phyloP scores from a whole-genome alignment of 495 filamentous ascomycete species.

The Penicillium simplicissimum region DNA sequence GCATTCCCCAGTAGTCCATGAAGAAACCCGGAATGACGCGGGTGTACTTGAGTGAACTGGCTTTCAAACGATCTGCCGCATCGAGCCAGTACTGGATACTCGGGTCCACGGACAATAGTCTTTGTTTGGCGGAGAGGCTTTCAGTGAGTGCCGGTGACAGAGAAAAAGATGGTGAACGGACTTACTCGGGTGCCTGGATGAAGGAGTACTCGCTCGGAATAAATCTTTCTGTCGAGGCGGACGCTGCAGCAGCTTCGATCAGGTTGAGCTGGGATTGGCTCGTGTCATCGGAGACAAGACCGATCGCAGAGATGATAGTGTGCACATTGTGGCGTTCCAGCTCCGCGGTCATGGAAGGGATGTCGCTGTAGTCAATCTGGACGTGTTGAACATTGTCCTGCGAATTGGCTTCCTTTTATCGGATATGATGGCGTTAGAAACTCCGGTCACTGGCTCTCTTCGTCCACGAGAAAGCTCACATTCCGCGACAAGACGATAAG shows the following conservation, averaged over 20 bases:
- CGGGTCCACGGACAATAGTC: conserved; percentile 36
- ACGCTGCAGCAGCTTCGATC: conserved; percentile 50
- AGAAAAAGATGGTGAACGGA: not conserved
- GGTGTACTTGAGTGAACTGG: conserved; percentile 47
- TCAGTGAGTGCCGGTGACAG: not conserved
- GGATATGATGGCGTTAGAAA: not conserved
- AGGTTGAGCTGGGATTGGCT: conserved; percentile 46
- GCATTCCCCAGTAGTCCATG: conserved; percentile 58
- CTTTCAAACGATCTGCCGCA: conserved; percentile 31
- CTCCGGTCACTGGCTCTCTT: too few species aligned
- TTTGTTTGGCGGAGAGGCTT: conserved; percentile 6
- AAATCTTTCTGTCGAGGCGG: conserved; percentile 45
- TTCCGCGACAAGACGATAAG: conserved; percentile 47
- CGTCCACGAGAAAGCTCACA: conserved; percentile 10
- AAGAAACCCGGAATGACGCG: conserved; percentile 52
- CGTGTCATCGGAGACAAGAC: conserved; percentile 34
- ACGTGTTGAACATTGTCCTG: conserved; percentile 18
- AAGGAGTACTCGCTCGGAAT: conserved; percentile 53
- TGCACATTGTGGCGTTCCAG: conserved; percentile 51
- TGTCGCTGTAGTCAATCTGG: conserved; percentile 45
- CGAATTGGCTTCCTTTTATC: not conserved
- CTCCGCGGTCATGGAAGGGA: conserved; percentile 34
- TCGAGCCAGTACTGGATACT: conserved; percentile 39
- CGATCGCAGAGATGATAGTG: conserved; percentile 53
- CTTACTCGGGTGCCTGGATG: conserved; percentile 39